Conservation (phyloP, 345 rosid species). For the Cochlearia excelsa region DNA sequence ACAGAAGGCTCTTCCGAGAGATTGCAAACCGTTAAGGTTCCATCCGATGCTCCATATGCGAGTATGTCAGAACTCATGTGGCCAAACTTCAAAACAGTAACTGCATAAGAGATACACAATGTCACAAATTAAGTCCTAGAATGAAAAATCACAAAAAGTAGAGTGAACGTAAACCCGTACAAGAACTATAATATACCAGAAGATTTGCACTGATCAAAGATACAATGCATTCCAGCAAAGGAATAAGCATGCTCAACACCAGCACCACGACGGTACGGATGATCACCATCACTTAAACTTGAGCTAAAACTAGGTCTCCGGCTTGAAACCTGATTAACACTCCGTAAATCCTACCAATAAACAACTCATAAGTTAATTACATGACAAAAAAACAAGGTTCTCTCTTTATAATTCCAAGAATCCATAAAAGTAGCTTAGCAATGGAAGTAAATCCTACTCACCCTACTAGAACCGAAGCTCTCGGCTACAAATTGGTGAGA, state of each 20-base stretch:
- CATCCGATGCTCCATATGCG: constrained; percentile 96
- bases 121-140: constrained; percentile 3
- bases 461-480: constrained; percentile 80
- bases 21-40: constrained; percentile 74
- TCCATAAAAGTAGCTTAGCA: not conserved
- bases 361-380: constrained; percentile 16
- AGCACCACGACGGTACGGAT: constrained; percentile 41
- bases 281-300: constrained; percentile 68
- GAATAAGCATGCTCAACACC: constrained; percentile 82
- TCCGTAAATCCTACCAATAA: constrained; percentile 58
- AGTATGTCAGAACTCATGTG: constrained; percentile 90
- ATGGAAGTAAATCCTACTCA: constrained; percentile 32
- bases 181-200: constrained; percentile 49
- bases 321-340: constrained; percentile 55
- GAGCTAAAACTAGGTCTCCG: constrained; percentile 86
- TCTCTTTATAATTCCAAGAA: not conserved
- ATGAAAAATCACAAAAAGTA: not conserved
- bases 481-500: constrained; percentile 67
- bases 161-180: constrained; percentile 12
- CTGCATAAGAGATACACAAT: constrained; percentile 45
- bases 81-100: constrained; percentile 93
- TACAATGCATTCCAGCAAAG: constrained; percentile 95
- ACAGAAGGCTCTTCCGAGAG: constrained; percentile 76
- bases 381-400: constrained; percentile 5
- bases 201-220: constrained; percentile 94